Conservation (phyloP, 257 asterid species). For the Solanum chilense region DNA sequence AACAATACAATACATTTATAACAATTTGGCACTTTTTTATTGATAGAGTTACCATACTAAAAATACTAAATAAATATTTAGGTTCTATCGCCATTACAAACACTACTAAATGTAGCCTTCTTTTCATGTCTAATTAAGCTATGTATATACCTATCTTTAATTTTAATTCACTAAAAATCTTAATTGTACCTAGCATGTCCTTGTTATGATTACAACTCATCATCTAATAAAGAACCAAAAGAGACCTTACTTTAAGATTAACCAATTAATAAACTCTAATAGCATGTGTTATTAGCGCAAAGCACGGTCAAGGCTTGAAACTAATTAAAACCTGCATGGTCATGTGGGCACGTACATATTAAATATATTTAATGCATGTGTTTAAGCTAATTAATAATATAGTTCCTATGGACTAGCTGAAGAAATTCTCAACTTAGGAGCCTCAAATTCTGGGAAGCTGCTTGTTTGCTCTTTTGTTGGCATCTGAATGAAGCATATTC, state of each 20-base stretch:
- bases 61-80: background rate
- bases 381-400: background rate
- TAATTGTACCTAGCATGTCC: background rate
- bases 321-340: background rate
- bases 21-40: background rate
- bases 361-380: background rate
- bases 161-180: background rate
- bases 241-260: background rate
- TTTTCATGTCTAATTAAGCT: background rate
- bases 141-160: background rate
- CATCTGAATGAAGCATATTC: background rate
- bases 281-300: conserved; percentile 4
- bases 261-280: background rate
- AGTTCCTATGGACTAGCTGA: background rate
- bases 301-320: background rate
- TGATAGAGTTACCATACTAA: background rate
- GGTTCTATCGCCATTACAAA: background rate
- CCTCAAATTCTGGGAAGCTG: conserved; percentile 6
- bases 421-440: background rate
- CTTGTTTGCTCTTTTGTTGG: background rate
- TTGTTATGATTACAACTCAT: conserved; percentile 1
- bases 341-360: background rate
- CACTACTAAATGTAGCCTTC: background rate
- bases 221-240: conserved; percentile 2
- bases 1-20: background rate